Evolutionary conservation across 805 yeast species (phyloP).

Genomic region (Candida insectorum): DNA sequence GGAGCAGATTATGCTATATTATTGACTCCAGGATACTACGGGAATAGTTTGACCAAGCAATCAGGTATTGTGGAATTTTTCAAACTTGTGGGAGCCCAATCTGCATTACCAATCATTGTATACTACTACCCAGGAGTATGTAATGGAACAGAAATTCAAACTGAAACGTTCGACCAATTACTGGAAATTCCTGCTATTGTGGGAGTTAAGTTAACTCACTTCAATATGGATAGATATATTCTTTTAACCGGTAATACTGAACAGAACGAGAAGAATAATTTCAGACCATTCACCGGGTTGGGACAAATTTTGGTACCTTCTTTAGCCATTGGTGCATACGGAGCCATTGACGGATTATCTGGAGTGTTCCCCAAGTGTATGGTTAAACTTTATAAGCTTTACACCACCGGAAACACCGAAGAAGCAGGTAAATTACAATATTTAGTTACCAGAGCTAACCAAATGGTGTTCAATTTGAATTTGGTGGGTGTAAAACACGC

Average conservation of each 20-base stretch:
- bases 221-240: conserved; percentile 18
- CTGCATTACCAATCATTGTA: conserved; percentile 34
- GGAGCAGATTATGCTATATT: conserved; percentile 34
- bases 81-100: conserved; percentile 23
- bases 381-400: conserved; percentile 15
- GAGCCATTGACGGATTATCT: conserved; percentile 24
- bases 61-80: conserved; percentile 30
- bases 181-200: conserved; percentile 30
- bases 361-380: conserved; percentile 21
- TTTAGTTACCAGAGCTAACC: conserved; percentile 19
- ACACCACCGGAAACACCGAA: conserved; percentile 7
- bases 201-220: conserved; percentile 28
- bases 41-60: conserved; percentile 26
- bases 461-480: conserved; percentile 25
- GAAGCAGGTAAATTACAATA: conserved; percentile 18
- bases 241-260: conserved; percentile 13
- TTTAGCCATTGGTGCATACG: conserved; percentile 17
- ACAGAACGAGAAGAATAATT: conserved; percentile 13
- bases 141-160: conserved; percentile 25
- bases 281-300: conserved; percentile 21
- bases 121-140: conserved; percentile 36
- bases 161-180: conserved; percentile 21
- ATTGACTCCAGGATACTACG: conserved; percentile 34
- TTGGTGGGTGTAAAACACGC: conserved; percentile 29
- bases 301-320: conserved; percentile 24